phyloP scores from a whole-genome alignment of 1,139 yeast species.

The Geotrichum macrosporum region DNA sequence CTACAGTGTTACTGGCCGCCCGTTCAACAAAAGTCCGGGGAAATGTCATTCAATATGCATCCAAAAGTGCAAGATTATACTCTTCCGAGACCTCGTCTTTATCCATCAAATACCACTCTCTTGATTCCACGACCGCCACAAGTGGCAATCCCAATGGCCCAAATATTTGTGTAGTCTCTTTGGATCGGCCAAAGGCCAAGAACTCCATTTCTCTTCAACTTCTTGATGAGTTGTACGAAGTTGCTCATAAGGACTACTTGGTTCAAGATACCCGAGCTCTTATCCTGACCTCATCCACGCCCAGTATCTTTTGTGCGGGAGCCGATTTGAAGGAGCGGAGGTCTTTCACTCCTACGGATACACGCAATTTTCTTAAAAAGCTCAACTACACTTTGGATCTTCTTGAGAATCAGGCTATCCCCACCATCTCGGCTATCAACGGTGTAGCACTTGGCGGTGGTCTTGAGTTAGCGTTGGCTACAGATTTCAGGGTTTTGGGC shows the following conservation, averaged over 20 bases:
- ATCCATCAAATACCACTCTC: slow-evolving; percentile 12
- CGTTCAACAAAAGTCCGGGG: background rate
- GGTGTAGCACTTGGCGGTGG: slow-evolving; percentile 38
- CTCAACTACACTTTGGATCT: slow-evolving; percentile 32
- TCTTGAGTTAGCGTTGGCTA: slow-evolving; percentile 32
- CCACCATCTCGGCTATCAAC: slow-evolving; percentile 34
- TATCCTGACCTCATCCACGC: slow-evolving; percentile 31
- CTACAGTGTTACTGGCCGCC: background rate
- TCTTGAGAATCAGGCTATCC: slow-evolving; percentile 31
- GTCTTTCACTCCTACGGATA: slow-evolving; percentile 33
- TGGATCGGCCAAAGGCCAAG: slow-evolving; percentile 36
- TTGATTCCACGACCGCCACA: slow-evolving; percentile 1
- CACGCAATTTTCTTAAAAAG: slow-evolving; percentile 31
- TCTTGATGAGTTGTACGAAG: slow-evolving; percentile 29
- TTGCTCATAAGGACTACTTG: slow-evolving; percentile 24
- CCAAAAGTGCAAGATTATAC: no score
- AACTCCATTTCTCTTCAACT: slow-evolving; percentile 35
- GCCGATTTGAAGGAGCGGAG: slow-evolving; percentile 38
- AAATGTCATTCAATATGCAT: no score
- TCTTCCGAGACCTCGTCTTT: slow-evolving; percentile 9
- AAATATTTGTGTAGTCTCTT: slow-evolving; percentile 30
- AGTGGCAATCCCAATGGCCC: slow-evolving; percentile 18
- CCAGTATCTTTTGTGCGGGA: slow-evolving; percentile 37
- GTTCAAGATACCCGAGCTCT: slow-evolving; percentile 31
- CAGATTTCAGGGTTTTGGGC: slow-evolving; percentile 34